phyloP scores from a whole-genome alignment of 768 basidiomycete genomes.

The Tricholoma bakamatsutake region DNA sequence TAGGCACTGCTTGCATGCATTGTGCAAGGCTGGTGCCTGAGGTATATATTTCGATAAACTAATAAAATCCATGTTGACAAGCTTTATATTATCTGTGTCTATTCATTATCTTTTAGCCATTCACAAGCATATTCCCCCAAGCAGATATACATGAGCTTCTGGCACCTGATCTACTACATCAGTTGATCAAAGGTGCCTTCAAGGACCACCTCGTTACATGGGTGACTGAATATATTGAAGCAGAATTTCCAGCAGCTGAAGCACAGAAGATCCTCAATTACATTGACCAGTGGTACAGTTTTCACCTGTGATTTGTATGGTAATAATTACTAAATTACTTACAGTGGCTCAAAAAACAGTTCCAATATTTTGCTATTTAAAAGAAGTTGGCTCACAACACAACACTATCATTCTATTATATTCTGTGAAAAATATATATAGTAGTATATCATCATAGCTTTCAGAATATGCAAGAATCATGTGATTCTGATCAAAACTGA shows the following conservation, averaged over 20 bases:
- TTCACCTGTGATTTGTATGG: not conserved
- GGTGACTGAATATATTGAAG: not conserved
- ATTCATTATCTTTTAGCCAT: constrained; percentile 1
- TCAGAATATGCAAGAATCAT: too few relatives aligned
- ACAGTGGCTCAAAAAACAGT: too few relatives aligned
- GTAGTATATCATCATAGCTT: too few relatives aligned
- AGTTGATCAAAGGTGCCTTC: not conserved
- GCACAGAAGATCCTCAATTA: too few relatives aligned
- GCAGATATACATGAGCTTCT: not conserved
- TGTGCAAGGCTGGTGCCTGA: not conserved
- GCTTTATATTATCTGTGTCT: not conserved
- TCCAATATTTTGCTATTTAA: too few relatives aligned
- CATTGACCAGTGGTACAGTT: not conserved
- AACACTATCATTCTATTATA: too few relatives aligned
- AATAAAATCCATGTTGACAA: too few relatives aligned
- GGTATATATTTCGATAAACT: not conserved
- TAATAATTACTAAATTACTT: not conserved
- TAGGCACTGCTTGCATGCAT: not conserved
- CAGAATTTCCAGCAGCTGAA: too few relatives aligned
- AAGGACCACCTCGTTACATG: not conserved
- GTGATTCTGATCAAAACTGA: too few relatives aligned
- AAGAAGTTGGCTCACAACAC: too few relatives aligned
- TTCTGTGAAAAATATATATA: too few relatives aligned
- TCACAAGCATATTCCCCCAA: not conserved
- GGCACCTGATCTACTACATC: not conserved